Conservation (phyloP, 2,329 filamentous ascomycete genomes). For the Colletotrichum salicis region DNA sequence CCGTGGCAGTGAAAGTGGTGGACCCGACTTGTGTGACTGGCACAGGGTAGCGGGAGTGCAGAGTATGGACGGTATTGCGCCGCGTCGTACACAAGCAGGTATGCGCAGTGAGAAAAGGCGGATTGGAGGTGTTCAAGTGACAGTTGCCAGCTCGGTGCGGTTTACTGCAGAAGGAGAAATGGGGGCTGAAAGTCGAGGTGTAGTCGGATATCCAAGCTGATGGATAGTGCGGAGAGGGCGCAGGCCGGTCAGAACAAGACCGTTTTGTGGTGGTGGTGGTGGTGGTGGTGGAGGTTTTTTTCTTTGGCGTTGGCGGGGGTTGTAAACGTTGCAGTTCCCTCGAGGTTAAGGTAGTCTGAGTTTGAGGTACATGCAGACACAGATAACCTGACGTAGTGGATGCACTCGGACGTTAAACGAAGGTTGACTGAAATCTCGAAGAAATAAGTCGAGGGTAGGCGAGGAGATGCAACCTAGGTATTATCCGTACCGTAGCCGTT, state of each 20-base stretch:
- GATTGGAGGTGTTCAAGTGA: not conserved
- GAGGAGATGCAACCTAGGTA: no score
- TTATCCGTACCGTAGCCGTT: no score
- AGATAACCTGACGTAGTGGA: constrained; percentile 4
- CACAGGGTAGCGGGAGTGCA: constrained; percentile 1
- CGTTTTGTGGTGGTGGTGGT: not conserved
- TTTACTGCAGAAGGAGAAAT: not conserved
- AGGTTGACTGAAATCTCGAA: not conserved
- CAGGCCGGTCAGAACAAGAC: constrained; percentile 7
- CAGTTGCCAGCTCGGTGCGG: not conserved
- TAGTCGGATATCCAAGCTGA: constrained; percentile 2
- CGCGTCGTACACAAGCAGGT: constrained; percentile 8
- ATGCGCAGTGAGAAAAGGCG: not conserved
- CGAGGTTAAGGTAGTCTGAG: not conserved
- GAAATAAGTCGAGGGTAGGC: not conserved
- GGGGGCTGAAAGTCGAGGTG: not conserved
- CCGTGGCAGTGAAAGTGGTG: no score
- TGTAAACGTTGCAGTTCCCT: constrained; percentile 1
- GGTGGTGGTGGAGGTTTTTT: not conserved
- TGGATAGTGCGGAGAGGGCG: not conserved
- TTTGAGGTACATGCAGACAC: not conserved
- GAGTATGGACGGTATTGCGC: not conserved
- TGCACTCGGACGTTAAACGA: constrained; percentile 14
- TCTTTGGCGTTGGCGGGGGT: not conserved
- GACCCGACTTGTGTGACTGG: not conserved